These are phyloP conservation scores for Inosperma sp. DNA, from an alignment of 768 basidiomycete species.

Conservation along the genomic window DNA sequence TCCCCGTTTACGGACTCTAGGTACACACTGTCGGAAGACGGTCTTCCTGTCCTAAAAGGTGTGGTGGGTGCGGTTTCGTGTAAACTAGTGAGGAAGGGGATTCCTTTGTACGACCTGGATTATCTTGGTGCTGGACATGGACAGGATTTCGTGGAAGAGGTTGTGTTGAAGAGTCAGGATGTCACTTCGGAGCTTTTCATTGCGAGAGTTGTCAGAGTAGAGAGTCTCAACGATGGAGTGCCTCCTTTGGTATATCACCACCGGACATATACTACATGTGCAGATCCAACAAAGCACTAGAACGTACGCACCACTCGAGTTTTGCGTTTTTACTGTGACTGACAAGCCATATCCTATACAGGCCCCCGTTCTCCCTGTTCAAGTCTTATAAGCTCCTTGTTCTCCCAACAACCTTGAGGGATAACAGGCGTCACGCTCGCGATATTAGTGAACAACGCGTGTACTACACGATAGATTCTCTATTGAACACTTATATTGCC, in stretches of 20 bases:
- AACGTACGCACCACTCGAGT: too few species aligned
- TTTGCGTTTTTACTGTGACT: too few species aligned
- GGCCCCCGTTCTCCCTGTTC: too few species aligned
- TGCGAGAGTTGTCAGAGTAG: constrained; percentile 67
- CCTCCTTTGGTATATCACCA: constrained; percentile 64
- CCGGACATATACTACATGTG: constrained; percentile 52
- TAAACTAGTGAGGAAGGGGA: constrained; percentile 51
- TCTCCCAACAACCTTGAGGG: neutral
- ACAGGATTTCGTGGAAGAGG: neutral
- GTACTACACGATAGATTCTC: neutral
- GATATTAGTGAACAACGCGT: neutral
- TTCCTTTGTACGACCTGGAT: constrained; percentile 57
- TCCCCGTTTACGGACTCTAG: constrained; percentile 45
- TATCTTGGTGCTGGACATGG: constrained; percentile 25
- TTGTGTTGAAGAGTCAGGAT: constrained; percentile 17
- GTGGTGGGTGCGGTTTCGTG: constrained; percentile 73
- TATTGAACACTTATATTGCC: neutral
- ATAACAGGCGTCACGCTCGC: neutral
- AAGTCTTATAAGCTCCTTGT: neutral
- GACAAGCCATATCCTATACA: too few species aligned
- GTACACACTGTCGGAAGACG: constrained; percentile 45
- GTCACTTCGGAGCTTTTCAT: constrained; percentile 71
- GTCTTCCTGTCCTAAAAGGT: constrained; percentile 54
- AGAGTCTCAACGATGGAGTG: constrained; percentile 32
- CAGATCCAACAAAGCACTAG: neutral